These are phyloP conservation scores for Lachancea cidri DNA, from an alignment of 805 yeast genomes.

Conservation along the genomic window DNA sequence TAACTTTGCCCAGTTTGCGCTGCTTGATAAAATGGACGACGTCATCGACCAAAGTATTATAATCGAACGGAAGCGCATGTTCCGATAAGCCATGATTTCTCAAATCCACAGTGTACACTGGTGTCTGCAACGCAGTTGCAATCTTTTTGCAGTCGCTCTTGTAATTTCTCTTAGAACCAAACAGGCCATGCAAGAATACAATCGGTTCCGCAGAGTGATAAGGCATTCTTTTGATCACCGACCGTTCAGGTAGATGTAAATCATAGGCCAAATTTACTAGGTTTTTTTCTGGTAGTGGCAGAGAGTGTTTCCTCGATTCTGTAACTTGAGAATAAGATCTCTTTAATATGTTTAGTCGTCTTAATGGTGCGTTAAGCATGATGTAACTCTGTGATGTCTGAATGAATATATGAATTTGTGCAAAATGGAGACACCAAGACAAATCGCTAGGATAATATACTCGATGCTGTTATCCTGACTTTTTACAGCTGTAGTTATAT, in stretches of 20 bases:
- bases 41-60: conserved; percentile 39
- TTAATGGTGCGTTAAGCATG: neutral
- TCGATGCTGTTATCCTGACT: too few species aligned
- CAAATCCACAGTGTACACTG: conserved; percentile 40
- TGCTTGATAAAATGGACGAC: conserved; percentile 34
- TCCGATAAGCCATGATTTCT: conserved; percentile 46
- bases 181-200: conserved; percentile 44
- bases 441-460: too few species aligned
- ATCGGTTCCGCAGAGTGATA: conserved; percentile 30
- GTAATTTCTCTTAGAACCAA: conserved; percentile 43
- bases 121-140: conserved; percentile 28
- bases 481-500: too few species aligned
- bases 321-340: conserved; percentile 3
- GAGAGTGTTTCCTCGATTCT: neutral
- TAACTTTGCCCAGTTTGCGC: conserved; percentile 27
- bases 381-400: neutral
- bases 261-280: conserved; percentile 28
- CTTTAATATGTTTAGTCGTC: neutral
- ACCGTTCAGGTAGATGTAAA: conserved; percentile 22
- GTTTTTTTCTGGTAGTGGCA: conserved; percentile 17
- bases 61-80: conserved; percentile 40
- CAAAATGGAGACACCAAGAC: too few species aligned
- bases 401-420: too few species aligned
- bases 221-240: conserved; percentile 20
- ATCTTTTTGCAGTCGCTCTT: conserved; percentile 35